Conservation (phyloP, 805 yeast species). For the Spathaspora passalidarum region DNA sequence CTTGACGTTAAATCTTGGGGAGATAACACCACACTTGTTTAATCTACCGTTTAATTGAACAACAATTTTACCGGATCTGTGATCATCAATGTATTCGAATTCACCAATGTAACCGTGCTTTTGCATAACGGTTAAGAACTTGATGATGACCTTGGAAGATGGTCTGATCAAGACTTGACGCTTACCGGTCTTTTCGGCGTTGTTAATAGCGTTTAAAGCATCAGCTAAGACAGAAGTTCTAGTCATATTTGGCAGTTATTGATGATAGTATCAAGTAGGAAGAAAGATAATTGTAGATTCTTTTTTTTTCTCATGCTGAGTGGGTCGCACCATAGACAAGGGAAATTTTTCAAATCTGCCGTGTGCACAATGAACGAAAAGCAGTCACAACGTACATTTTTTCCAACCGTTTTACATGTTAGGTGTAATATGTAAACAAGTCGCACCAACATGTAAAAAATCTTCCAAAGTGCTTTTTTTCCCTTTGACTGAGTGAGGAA, state of each 20-base stretch:
- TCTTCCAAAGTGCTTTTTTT: not conserved
- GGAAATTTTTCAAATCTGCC: slow-evolving; percentile 4
- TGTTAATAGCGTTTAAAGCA: slow-evolving; percentile 97
- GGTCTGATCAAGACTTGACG: slow-evolving; percentile 98
- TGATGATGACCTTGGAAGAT: slow-evolving; percentile 96
- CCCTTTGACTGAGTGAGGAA: not conserved
- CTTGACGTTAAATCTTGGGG: slow-evolving; percentile 98
- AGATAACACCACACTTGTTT: slow-evolving; percentile 98
- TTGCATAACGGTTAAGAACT: slow-evolving; percentile 95
- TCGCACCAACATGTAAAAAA: not conserved
- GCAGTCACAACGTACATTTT: slow-evolving; percentile 2
- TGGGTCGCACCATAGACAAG: not conserved
- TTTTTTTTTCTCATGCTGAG: slow-evolving; percentile 4
- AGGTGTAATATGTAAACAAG: not conserved
- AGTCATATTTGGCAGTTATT: slow-evolving; percentile 59
- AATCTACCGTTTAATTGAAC: slow-evolving; percentile 96
- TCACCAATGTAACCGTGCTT: slow-evolving; percentile 99
- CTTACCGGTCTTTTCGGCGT: slow-evolving; percentile 99
- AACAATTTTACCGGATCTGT: slow-evolving; percentile 97
- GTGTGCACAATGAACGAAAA: slow-evolving; percentile 1
- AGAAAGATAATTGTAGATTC: slow-evolving; percentile 1
- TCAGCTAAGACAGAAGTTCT: slow-evolving; percentile 98
- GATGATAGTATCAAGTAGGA: slow-evolving; percentile 1
- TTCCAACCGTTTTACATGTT: not conserved
- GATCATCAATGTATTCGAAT: slow-evolving; percentile 97